Conservation (phyloP, 306 rosid genomes). For the Sicyos edulis region DNA sequence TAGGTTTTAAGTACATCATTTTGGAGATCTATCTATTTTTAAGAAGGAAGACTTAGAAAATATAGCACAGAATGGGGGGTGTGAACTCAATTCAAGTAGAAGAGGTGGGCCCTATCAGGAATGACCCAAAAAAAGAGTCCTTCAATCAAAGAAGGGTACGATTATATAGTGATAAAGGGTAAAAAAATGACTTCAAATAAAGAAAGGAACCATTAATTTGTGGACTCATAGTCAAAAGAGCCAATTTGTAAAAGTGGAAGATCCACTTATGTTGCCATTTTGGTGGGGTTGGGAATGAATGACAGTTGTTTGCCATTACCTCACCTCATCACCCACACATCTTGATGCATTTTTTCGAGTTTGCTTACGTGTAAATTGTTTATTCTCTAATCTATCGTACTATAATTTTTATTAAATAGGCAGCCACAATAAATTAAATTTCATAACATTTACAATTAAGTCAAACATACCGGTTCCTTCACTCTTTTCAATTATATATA, state of each 20-base stretch:
- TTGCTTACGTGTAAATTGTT: too few relatives aligned
- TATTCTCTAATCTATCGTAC: too few relatives aligned
- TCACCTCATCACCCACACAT: background rate
- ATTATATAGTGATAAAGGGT: background rate
- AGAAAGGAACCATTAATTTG: background rate
- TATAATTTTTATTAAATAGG: too few relatives aligned
- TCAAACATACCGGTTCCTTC: too few relatives aligned
- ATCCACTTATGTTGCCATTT: background rate
- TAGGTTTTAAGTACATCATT: too few relatives aligned
- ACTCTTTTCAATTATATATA: conserved; percentile 2
- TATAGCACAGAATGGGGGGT: too few relatives aligned
- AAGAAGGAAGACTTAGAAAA: too few relatives aligned
- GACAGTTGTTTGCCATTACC: background rate
- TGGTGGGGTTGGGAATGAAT: background rate
- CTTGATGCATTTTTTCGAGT: too few relatives aligned
- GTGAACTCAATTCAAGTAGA: background rate
- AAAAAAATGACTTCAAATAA: background rate
- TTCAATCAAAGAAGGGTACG: background rate
- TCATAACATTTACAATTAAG: too few relatives aligned
- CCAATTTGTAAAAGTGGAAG: conserved; percentile 3
- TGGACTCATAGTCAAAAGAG: background rate
- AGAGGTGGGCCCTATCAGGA: background rate
- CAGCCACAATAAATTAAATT: too few relatives aligned
- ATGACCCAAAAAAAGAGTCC: background rate
- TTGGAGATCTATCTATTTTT: too few relatives aligned